Conservation (phyloP, 352 stramenopile genomes). For the Pythium aphanidermatum region DNA sequence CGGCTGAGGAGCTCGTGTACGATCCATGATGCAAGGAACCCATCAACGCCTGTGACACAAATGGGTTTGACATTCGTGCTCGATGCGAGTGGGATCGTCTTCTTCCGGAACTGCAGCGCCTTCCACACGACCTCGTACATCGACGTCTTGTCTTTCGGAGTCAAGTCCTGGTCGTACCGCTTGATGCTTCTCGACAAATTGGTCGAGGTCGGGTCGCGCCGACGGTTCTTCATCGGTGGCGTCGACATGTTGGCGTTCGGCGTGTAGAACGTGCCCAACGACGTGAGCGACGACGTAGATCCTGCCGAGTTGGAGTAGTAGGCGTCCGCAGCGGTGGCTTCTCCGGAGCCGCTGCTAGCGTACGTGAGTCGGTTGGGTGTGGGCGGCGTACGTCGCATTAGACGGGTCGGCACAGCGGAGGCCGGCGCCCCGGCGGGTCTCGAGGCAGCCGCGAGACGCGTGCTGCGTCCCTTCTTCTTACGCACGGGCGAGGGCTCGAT, state of each 20-base stretch:
- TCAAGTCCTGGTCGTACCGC: background rate
- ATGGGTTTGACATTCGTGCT: constrained; percentile 75
- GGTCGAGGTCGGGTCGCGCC: constrained; percentile 7
- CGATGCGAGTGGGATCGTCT: constrained; percentile 69
- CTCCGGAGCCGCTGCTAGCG: background rate
- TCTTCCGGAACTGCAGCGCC: constrained; percentile 71
- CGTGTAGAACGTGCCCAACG: constrained; percentile 20
- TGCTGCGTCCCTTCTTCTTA: constrained; percentile 22
- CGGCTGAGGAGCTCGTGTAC: constrained; percentile 69
- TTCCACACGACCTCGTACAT: constrained; percentile 86
- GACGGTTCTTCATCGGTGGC: constrained; percentile 16
- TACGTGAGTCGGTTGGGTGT: background rate
- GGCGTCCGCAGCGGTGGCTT: constrained; percentile 6
- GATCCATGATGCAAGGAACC: constrained; percentile 83
- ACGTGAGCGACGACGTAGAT: constrained; percentile 19
- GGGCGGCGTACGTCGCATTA: constrained; percentile 7
- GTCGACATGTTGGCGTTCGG: constrained; percentile 13
- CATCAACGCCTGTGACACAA: constrained; percentile 82
- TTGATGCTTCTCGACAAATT: background rate
- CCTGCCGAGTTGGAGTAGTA: constrained; percentile 24
- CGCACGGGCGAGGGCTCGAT: constrained; percentile 21
- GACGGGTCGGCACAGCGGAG: constrained; percentile 17
- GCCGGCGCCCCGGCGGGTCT: background rate
- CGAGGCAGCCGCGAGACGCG: constrained; percentile 15
- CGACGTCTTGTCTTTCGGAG: constrained; percentile 22